Evolutionary conservation across 164 flowering plant species (phyloP).

Genomic region (Cinnamomum micranthum): DNA sequence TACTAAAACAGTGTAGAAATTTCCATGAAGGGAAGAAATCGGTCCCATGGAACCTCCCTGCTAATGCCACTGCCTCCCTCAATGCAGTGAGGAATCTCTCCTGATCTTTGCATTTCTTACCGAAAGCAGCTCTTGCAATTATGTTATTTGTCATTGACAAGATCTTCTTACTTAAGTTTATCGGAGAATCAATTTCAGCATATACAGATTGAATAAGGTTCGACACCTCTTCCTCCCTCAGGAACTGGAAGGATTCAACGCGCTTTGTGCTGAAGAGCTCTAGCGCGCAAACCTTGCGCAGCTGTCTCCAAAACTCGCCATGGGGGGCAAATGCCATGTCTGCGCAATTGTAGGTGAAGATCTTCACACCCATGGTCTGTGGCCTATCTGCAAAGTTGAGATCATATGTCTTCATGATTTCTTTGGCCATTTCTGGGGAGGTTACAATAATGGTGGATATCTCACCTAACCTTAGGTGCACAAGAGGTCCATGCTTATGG

Average conservation of each 20-base stretch:
- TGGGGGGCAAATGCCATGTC: conserved; percentile 19
- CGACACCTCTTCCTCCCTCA: conserved; percentile 21
- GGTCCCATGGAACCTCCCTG: conserved; percentile 29
- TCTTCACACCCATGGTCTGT: neutral
- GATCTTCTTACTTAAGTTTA: conserved; percentile 20
- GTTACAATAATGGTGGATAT: conserved; percentile 1
- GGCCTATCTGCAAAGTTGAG: conserved; percentile 14
- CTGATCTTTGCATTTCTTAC: conserved; percentile 26
- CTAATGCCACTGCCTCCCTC: conserved; percentile 1
- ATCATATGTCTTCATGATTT: conserved; percentile 22
- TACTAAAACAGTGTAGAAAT: conserved; percentile 19
- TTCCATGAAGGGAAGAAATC: conserved; percentile 25
- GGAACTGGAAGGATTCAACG: conserved; percentile 10
- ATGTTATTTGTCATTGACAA: conserved; percentile 16
- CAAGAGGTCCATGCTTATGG: conserved; percentile 6
- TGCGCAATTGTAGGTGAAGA: conserved; percentile 4
- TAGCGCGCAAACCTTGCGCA: conserved; percentile 13
- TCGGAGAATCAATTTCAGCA: conserved; percentile 1
- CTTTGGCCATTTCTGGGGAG: conserved; percentile 10
- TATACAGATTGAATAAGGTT: conserved; percentile 12
- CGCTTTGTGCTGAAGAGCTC: conserved; percentile 18
- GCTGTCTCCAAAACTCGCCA: conserved; percentile 15
- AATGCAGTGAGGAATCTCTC: conserved; percentile 24
- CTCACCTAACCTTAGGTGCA: conserved; percentile 6
- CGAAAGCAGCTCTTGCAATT: conserved; percentile 33